Base-by-base conservation (phyloP, 306 rosid genomes). In the Lupinus albus region DNA sequence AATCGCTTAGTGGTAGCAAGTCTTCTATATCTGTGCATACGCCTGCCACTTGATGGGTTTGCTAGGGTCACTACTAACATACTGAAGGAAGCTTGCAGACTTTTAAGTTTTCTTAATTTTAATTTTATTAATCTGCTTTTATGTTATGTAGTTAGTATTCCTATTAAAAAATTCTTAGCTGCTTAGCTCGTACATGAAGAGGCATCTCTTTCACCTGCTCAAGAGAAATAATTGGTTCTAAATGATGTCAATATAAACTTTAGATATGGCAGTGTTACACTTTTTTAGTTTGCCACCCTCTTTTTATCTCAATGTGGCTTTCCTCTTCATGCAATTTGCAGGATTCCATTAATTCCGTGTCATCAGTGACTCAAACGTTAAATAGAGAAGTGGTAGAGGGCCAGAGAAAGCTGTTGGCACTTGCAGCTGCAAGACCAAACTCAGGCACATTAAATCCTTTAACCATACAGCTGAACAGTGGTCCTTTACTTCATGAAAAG, bases 381-480 rank as follows among this genome's bases (percentile, higher is more conserved):
- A 83, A 76, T 30, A 93, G 96, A 68, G 99, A 94, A 77, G 61
- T 94, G 78, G 89, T 85, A 0, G 97, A 94, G 68, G 95, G 97
- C 52, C 99, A 90, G 61, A 79, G 94, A 42, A 94, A 94, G 86
- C 81, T 91, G 58, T 62, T 94, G 83, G 83, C 95, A 58, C 76
- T 91, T 36, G 95, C 96, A 52, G 76, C 91, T 50, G 81, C 91
- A 10, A 87, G 87, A 68, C 78, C 89, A 64, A 87, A 73, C 81
- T 72, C 92, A 1, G 84, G 82, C 73, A 81, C 94, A 5, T 79
- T 84, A 50, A 90, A 79, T 81, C 88, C 96, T 16, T 44, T 88
- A 56, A 89, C 88, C 17, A 51, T 86, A 75, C 95, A 91, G 69
- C 84, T 82, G 70, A 86, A 79, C 65, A 94, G 84, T 69, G 99